Percentiles rank a stretch among this genome's conserved stretches.
Conservation (phyloP, 148 eudicot genomes). For the Vaccinium corymbosum region DNA sequence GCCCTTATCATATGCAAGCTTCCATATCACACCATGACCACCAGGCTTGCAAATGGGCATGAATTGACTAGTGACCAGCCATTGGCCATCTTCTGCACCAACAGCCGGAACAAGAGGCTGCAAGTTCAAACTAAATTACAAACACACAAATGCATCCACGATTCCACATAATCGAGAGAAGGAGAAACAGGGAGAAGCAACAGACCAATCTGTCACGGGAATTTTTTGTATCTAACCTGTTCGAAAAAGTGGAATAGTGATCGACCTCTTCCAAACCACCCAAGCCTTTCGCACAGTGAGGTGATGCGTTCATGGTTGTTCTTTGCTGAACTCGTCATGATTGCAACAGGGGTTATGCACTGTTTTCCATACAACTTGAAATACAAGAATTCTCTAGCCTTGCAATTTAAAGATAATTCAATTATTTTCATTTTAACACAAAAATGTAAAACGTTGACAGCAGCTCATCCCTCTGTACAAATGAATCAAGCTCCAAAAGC, state of each 20-base stretch:
- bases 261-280: constrained; percentile 95
- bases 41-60: constrained; percentile 93
- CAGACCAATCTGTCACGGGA: constrained; percentile 1
- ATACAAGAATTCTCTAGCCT: constrained; percentile 95
- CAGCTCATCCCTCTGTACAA: not conserved
- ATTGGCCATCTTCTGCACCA: constrained; percentile 82
- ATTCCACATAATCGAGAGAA: not conserved
- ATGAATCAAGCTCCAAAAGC: not conserved
- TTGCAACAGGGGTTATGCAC: constrained; percentile 93
- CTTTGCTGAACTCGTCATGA: constrained; percentile 98
- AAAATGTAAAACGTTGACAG: not conserved
- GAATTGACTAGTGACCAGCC: constrained; percentile 75
- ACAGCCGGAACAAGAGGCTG: constrained; percentile 99
- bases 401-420: constrained; percentile 14
- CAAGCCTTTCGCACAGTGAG: constrained; percentile 68
- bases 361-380: constrained; percentile 86
- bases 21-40: constrained; percentile 99
- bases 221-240: constrained; percentile 53
- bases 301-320: constrained; percentile 74
- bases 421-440: constrained; percentile 19
- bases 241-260: constrained; percentile 80
- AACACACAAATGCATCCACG: constrained; percentile 9
- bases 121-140: constrained; percentile 30
- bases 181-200: not conserved
- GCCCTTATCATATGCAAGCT: constrained; percentile 86